Percentiles rank a stretch among this genome's conserved stretches.
Conservation (phyloP, 2,329 filamentous ascomycete species). For the Fusarium odoratissimum region DNA sequence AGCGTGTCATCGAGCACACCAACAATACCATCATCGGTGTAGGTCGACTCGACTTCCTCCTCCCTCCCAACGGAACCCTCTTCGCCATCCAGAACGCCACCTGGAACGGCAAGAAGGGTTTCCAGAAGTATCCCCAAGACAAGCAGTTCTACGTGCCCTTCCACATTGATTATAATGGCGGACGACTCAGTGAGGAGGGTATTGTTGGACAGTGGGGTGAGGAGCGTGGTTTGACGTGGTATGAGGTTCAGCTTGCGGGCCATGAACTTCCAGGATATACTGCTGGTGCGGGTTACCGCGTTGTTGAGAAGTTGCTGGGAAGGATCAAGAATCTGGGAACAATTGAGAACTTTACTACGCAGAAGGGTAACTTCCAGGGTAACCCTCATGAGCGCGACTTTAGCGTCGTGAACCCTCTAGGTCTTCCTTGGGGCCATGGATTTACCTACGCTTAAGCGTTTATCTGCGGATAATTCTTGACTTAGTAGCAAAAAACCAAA, state of each 20-base stretch:
- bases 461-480: neutral
- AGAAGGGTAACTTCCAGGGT: constrained; percentile 37
- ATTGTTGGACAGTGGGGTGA: constrained; percentile 76
- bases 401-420: neutral
- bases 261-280: constrained; percentile 57
- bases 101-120: constrained; percentile 77
- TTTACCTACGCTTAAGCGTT: neutral
- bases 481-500: neutral
- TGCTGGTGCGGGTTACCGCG: constrained; percentile 45
- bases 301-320: constrained; percentile 45
- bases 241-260: constrained; percentile 72
- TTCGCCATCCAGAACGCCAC: constrained; percentile 83
- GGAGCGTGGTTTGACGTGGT: constrained; percentile 81
- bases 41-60: constrained; percentile 67
- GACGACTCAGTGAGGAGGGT: constrained; percentile 68
- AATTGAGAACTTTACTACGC: constrained; percentile 39
- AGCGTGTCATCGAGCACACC: constrained; percentile 47
- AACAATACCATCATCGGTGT: constrained; percentile 49
- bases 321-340: constrained; percentile 39
- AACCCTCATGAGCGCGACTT: neutral
- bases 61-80: constrained; percentile 76
- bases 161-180: constrained; percentile 54
- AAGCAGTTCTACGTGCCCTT: constrained; percentile 78
- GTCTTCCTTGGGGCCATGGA: neutral
- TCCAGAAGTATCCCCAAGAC: constrained; percentile 59